Evolutionary conservation across 306 rosid genomes (phyloP), one percentile per base, ranked within the genome.

Genomic region (Sesbania bispinosa): DNA sequence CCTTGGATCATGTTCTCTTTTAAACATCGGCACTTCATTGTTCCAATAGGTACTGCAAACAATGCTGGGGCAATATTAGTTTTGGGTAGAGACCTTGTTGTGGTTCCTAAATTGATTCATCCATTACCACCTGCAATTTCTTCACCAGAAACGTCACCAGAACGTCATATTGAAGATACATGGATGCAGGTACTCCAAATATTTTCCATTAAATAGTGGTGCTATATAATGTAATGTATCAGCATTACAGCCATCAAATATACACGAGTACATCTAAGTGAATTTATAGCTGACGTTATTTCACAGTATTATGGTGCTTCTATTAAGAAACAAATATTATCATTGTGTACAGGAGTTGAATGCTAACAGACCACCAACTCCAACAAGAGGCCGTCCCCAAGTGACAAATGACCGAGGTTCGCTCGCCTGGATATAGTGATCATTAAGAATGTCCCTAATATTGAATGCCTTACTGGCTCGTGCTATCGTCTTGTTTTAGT

Each of bases 321-420:
- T 50, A 10, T 24, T 19, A 4, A 18, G 57, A 35, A 50, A 18
- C 10, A 27, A 57, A 38, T 11, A 27, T 9, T 15, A 5, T 11
- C 60, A 4, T 29, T 33, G 26, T 51, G 65, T 39, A 16, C 88
- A 91, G 99, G 99, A 95, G 76, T 76, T 95, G 90, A 95, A 95
- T 82, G 99, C 99, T 52, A 95, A 95, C 74, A 83, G 99, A 77
- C 99, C 99, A 52, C 90, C 99, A 38, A 91, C 99, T 55, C 99
- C 99, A 77, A 95, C 99, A 32, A 89, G 99, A 85, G 99, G 99
- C 71, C 99, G 99, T 27, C 99, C 99, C 54, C 97, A 75, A 88
- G 97, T 79, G 63, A 10, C 96, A 67, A 95, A 86, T 33, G 99
- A 95, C 67, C 86, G 96, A 72, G 99, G 97, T 67, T 88, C 99